phyloP scores from a whole-genome alignment of 176 grass and related monocot genomes.

The Eremochloa ophiuroides region DNA sequence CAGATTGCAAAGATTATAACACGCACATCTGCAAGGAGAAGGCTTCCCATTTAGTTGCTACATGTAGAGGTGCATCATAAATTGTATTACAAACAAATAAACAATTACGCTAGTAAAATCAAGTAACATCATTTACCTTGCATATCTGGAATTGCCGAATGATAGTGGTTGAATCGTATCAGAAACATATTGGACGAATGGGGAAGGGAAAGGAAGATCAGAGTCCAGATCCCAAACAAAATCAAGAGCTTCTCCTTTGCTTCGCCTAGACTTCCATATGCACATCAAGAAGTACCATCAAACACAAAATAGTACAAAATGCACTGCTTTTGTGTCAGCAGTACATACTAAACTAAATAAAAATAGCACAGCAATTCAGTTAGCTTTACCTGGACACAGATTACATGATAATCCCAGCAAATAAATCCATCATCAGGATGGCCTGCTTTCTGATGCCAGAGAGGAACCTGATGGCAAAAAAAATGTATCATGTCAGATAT shows the following conservation, averaged over 20 bases:
- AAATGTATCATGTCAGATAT: background rate
- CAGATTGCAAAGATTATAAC: background rate
- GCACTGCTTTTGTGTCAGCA: conserved; percentile 3
- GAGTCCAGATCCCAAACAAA: conserved; percentile 97
- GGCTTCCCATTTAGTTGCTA: background rate
- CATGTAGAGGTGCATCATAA: conserved; percentile 5
- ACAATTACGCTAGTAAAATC: background rate
- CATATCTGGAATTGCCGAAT: conserved; percentile 46
- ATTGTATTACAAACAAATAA: background rate
- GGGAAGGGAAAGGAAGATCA: conserved; percentile 66
- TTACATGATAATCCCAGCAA: conserved; percentile 95
- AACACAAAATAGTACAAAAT: conserved; percentile 11
- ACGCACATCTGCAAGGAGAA: background rate
- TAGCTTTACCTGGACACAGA: conserved; percentile 74
- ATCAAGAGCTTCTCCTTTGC: conserved; percentile 37
- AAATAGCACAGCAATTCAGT: background rate
- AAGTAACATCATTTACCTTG: conserved; percentile 46
- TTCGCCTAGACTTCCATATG: conserved; percentile 61
- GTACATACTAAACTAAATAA: conserved; percentile 1
- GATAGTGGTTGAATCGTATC: conserved; percentile 49
- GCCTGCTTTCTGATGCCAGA: conserved; percentile 93
- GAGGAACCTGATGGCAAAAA: conserved; percentile 49
- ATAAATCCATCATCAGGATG: conserved; percentile 53
- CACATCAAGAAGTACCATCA: conserved; percentile 30
- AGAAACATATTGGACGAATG: conserved; percentile 53